Evolutionary conservation across 371 early-diverging fungal genomes (phyloP), one percentile per base, ranked within the genome.

Genomic region (Mortierella sp.): DNA sequence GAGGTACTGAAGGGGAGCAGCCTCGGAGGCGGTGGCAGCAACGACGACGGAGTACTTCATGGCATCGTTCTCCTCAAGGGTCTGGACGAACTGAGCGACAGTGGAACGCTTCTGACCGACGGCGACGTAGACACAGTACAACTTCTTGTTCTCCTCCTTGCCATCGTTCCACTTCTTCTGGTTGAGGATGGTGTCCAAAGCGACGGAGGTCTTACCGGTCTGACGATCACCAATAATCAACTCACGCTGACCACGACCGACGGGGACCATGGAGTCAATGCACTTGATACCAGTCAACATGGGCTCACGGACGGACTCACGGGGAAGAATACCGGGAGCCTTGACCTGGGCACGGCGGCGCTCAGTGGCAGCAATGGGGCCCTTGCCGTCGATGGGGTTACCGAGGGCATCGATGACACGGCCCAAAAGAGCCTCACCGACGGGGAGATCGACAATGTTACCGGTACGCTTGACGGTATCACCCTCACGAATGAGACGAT

Each of bases 251-350:
- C 97, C 97, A 94, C 97, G 95, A 82, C 97, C 97, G 72, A 97
- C 96, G 80, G 97, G 97, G 69, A 97, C 92, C 97, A 97, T 97
- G 85, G 96, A 95, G 90, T 97, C 97, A 81, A 97, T 94, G 80
- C 95, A 97, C 90, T 97, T 97, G 90, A 95, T 95, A 86, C 97
- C 97, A 81, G 97, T 97, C 84, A 95, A 95, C 96, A 97, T 96
- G 83, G 97, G 97, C 87, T 97, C 96, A 86, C 94, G 93, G 79
- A 97, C 97, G 75, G 97, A 97, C 84, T 95, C 90, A 85, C 97
- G 94, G 76, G 97, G 97, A 80, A 97, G 94, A 87, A 97, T 97
- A 84, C 98, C 98, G 60, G 97, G 98, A 69, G 97, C 98, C 91
- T 97, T 97, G 86, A 96, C 93, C 87, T 94, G 94, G 80, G 94